Evolutionary conservation across 768 basidiomycete genomes (phyloP).

Genomic region (Russula ochroleuca): DNA sequence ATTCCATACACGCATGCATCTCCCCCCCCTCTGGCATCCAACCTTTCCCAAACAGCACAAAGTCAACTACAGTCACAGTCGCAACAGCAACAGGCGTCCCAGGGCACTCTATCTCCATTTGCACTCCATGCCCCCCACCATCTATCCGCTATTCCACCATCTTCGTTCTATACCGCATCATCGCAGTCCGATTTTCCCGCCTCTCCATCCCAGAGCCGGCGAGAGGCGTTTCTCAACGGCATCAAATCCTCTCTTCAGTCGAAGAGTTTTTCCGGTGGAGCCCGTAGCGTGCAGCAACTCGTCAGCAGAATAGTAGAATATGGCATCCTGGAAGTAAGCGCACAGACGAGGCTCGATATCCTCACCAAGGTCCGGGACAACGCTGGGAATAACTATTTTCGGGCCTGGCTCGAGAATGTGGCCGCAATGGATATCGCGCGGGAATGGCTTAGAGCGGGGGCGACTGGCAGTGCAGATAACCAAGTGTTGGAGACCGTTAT

Average conservation of each 20-base stretch:
- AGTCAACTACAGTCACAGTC: slow-evolving; percentile 31
- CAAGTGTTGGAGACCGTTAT: slow-evolving; percentile 70
- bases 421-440: slow-evolving; percentile 72
- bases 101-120: slow-evolving; percentile 62
- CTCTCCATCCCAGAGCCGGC: slow-evolving; percentile 43
- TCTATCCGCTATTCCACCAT: slow-evolving; percentile 33
- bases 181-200: slow-evolving; percentile 37
- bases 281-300: slow-evolving; percentile 60
- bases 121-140: slow-evolving; percentile 55
- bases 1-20: slow-evolving; percentile 29
- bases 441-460: slow-evolving; percentile 76
- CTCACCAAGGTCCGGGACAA: slow-evolving; percentile 77
- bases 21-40: slow-evolving; percentile 19
- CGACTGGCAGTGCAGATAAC: slow-evolving; percentile 50
- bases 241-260: slow-evolving; percentile 57
- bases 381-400: slow-evolving; percentile 82
- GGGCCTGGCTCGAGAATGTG: slow-evolving; percentile 78
- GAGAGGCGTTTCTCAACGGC: slow-evolving; percentile 47
- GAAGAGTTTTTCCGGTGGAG: slow-evolving; percentile 57
- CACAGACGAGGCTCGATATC: slow-evolving; percentile 64
- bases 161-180: slow-evolving; percentile 38
- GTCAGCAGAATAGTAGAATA: slow-evolving; percentile 55
- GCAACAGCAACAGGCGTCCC: slow-evolving; percentile 27
- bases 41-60: slow-evolving; percentile 20
- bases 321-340: slow-evolving; percentile 61